Percentiles rank a stretch among this genome's conserved stretches.
Evolutionary conservation across 305 asterid genomes (phyloP).

Genomic region (Fraxinus latifolia): DNA sequence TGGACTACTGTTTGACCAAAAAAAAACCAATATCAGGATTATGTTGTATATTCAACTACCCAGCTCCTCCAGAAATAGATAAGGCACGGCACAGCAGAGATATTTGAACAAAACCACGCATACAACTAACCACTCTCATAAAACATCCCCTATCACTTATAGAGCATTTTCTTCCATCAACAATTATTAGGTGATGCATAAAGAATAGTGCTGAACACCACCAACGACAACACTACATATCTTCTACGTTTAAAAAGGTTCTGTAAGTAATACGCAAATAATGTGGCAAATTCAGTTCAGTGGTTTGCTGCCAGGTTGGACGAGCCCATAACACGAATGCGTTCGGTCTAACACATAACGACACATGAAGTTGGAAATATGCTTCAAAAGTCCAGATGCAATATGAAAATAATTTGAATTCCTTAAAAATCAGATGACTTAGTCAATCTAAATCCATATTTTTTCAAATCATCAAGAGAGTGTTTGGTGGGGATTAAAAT

Average conservation of each 20-base stretch:
- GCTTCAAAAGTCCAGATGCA: not conserved
- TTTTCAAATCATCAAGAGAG: not conserved
- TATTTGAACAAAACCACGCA: not conserved
- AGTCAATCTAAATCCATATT: not conserved
- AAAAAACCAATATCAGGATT: not conserved
- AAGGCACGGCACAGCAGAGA: not conserved
- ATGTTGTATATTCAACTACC: not conserved
- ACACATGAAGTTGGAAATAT: not conserved
- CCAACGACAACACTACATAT: not conserved
- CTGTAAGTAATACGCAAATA: not conserved
- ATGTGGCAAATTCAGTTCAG: not conserved
- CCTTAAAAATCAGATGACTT: not conserved
- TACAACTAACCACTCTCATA: not conserved
- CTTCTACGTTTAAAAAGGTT: not conserved
- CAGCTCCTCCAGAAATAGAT: not conserved
- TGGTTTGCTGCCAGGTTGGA: not conserved
- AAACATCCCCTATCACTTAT: not conserved
- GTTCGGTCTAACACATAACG: not conserved
- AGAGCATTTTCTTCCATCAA: not conserved
- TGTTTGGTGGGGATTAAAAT: too few species aligned
- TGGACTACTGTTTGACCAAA: not conserved
- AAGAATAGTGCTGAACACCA: not conserved
- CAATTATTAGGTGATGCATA: not conserved
- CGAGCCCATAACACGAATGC: not conserved
- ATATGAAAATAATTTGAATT: not conserved